A percentile compares a stretch with the other conserved stretches of the same genome.
Conservation (phyloP, 164 flowering plant species). For the Litsea cubeba region DNA sequence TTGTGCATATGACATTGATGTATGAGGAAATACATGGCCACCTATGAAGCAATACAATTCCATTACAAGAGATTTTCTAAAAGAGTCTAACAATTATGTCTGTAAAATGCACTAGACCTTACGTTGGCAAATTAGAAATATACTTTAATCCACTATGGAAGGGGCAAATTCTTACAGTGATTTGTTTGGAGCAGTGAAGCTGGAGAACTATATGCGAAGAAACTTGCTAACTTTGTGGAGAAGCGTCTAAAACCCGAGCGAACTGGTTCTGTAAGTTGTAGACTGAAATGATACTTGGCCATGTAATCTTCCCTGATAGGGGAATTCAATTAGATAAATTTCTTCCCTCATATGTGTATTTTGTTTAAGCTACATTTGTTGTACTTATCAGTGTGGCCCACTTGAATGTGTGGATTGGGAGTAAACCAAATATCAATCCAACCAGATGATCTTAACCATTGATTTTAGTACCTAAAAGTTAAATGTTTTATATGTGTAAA, state of each 20-base stretch:
- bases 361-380: too few relatives aligned
- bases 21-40: background rate
- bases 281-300: background rate
- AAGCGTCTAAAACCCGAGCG: constrained; percentile 84
- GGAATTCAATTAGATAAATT: too few relatives aligned
- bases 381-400: too few relatives aligned
- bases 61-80: background rate
- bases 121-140: background rate
- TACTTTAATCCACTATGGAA: background rate
- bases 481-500: too few relatives aligned
- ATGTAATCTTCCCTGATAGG: too few relatives aligned
- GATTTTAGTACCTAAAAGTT: too few relatives aligned
- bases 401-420: too few relatives aligned
- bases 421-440: too few relatives aligned
- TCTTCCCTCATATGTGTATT: too few relatives aligned
- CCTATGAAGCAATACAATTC: background rate
- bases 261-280: constrained; percentile 87
- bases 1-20: background rate
- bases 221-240: constrained; percentile 88
- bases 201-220: constrained; percentile 87
- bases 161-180: background rate
- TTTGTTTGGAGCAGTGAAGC: constrained; percentile 55
- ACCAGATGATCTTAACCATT: too few relatives aligned
- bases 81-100: background rate
- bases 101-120: background rate